Evolutionary conservation across 441 rosid species (phyloP).

Genomic region (Pelargonium cotyledonis): DNA sequence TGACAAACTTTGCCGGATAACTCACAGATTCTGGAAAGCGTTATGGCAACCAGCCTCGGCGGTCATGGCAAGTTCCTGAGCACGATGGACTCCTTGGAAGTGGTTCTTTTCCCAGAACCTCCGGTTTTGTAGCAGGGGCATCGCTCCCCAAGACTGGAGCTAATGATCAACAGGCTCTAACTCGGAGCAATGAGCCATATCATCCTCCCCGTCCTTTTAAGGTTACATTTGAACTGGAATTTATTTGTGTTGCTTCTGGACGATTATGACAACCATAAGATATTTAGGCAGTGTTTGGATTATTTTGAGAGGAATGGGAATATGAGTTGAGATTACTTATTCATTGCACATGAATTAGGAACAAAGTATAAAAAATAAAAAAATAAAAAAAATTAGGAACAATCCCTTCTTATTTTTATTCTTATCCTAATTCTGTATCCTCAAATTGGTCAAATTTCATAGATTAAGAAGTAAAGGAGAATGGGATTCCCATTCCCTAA

Average conservation of each 20-base stretch:
- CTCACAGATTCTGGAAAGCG: conserved; percentile 62
- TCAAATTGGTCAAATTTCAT: too few species aligned
- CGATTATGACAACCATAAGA: conserved; percentile 2
- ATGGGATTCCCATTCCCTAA: too few species aligned
- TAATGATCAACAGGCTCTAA: conserved; percentile 58
- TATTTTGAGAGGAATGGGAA: conserved; percentile 2
- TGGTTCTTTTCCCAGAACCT: conserved; percentile 81
- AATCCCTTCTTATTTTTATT: too few species aligned
- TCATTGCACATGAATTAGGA: not conserved
- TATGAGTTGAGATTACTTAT: not conserved
- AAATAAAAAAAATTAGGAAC: too few species aligned
- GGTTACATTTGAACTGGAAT: conserved; percentile 34
- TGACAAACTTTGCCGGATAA: conserved; percentile 1
- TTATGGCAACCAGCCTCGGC: conserved; percentile 62
- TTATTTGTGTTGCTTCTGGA: not conserved
- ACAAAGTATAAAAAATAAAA: too few species aligned
- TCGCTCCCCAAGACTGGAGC: conserved; percentile 55
- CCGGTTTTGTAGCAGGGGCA: conserved; percentile 60
- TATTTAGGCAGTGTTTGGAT: conserved; percentile 8
- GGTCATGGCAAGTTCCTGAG: conserved; percentile 79
- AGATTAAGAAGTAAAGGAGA: too few species aligned
- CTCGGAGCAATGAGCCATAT: conserved; percentile 70
- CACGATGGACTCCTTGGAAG: conserved; percentile 99
- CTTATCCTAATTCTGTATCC: too few species aligned
- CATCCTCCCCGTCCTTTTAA: conserved; percentile 97